phyloP scores from a whole-genome alignment of 2,329 filamentous ascomycete genomes.

The Cordyceps pruinosa region DNA sequence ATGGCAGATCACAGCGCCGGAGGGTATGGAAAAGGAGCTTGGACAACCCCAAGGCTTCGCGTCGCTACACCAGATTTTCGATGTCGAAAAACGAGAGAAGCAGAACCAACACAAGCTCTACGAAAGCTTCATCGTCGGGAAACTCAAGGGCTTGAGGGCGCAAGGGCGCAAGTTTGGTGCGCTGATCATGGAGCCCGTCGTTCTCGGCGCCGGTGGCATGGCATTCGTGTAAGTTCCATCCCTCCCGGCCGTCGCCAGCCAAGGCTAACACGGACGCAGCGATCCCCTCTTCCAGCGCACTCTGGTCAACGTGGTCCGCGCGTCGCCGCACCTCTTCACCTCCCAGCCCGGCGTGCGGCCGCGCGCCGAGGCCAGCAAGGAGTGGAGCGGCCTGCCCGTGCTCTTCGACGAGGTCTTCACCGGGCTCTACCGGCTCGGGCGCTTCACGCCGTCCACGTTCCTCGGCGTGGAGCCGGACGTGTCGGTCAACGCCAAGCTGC shows the following conservation, averaged over 20 bases:
- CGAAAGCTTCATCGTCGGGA: conserved; percentile 48
- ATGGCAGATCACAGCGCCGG: conserved; percentile 58
- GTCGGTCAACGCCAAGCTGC: conserved; percentile 72
- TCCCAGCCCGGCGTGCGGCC: conserved; percentile 11
- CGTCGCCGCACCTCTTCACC: conserved; percentile 49
- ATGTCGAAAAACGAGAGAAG: conserved; percentile 42
- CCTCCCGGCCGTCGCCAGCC: neutral
- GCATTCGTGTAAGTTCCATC: conserved; percentile 56
- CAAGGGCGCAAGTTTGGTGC: conserved; percentile 66
- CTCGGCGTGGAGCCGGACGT: conserved; percentile 65
- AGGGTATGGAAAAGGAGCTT: conserved; percentile 38
- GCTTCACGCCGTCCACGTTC: conserved; percentile 63
- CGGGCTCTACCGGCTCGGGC: conserved; percentile 73
- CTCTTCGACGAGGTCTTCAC: conserved; percentile 87
- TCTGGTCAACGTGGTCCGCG: conserved; percentile 60
- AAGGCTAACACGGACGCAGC: conserved; percentile 31
- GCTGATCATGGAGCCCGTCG: conserved; percentile 71
- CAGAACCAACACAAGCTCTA: conserved; percentile 46
- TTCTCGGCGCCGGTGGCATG: conserved; percentile 82
- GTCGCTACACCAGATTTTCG: conserved; percentile 52
- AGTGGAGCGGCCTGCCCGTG: conserved; percentile 70
- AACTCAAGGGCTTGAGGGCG: conserved; percentile 43
- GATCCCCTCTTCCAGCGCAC: conserved; percentile 76
- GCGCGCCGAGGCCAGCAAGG: conserved; percentile 17
- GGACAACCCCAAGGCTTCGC: conserved; percentile 37